Evolutionary conservation across 2,329 filamentous ascomycete species (phyloP), one percentile per base, ranked within the genome.

Genomic region (Ceratocystiopsis sp.): DNA sequence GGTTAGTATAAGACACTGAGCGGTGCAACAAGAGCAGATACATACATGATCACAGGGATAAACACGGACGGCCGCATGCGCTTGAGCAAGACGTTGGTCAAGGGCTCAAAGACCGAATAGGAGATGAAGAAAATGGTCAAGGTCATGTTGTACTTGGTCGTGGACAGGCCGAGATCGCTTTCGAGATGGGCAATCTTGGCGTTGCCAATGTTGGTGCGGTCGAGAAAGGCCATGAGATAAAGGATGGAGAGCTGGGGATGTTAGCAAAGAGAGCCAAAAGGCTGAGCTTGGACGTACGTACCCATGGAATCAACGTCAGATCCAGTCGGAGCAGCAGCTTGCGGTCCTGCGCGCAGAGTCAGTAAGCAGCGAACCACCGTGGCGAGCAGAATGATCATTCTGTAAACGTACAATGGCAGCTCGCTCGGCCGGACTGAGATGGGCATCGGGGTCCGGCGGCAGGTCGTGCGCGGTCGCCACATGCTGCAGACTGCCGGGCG

Each of bases 51-150:
- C 32, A 71, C 64, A 2, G 85, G 81, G 44, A 93, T 75, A 55
- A 93, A 94, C 42, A 87, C 62, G 35, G 79, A 84, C 0, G 86
- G 86, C 1, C 76, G 70, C 48, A 84, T 63, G 16, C 68, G 71
- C 61, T 93, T 93, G 46, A 93, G 74, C 19, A 93, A 60, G 39
- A 89, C 65, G 56, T 93, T 93, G 46, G 83, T 85, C 37, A 86
- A 53, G 0, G 77, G 75, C 57, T 91, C 84, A 49, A 84, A 86
- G 33, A 86, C 60, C 2, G 82, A 71, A 57, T 94, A 94, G 0
- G 81, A 85, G 41, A 93, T 68, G 62, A 93, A 93, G 64, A 93
- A 93, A 51, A 93, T 80, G 33, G 81, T 84, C 9, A 93, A 66
- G 0, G 78, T 73, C 18, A 72, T 67, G 57, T 87, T 87, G 62